phyloP scores from a whole-genome alignment of 2,329 filamentous ascomycete species.

The Sclerotinia borealis region DNA sequence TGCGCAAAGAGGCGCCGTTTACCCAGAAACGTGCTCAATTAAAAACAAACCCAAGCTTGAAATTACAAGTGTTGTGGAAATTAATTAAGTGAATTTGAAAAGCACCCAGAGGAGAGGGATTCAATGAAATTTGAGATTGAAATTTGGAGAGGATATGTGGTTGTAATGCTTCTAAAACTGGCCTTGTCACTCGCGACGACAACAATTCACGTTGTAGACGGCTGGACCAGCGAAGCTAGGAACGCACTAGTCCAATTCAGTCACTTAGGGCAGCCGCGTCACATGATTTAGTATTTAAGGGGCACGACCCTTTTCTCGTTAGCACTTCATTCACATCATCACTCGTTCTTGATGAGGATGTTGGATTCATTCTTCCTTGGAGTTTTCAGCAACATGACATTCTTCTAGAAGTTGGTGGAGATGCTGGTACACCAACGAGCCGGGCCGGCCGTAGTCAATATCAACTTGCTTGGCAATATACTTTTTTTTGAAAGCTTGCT shows the following conservation, averaged over 20 bases:
- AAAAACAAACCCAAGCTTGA: slow-evolving; percentile 18
- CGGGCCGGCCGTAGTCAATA: not conserved
- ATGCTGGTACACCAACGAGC: not conserved
- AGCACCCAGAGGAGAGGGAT: slow-evolving; percentile 18
- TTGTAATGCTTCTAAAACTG: slow-evolving; percentile 5
- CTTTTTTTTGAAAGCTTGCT: not conserved
- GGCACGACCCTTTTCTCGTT: not conserved
- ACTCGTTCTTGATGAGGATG: not conserved
- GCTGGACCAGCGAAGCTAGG: not conserved
- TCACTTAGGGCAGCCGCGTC: not conserved
- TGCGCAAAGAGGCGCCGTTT: slow-evolving; percentile 10
- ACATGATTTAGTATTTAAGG: not conserved
- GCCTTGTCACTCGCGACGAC: slow-evolving; percentile 5
- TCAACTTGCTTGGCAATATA: not conserved
- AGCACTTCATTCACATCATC: not conserved
- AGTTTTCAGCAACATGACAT: not conserved
- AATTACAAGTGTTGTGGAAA: slow-evolving; percentile 14
- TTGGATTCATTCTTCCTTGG: not conserved
- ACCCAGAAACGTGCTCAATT: slow-evolving; percentile 25
- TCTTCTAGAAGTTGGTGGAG: not conserved
- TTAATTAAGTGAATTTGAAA: slow-evolving; percentile 21
- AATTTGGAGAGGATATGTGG: slow-evolving; percentile 7
- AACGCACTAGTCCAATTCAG: not conserved
- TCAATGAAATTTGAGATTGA: not conserved
- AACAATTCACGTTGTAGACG: slow-evolving; percentile 7